phyloP scores from a whole-genome alignment of 176 grass and related monocot species.

The Bromus sterilis region DNA sequence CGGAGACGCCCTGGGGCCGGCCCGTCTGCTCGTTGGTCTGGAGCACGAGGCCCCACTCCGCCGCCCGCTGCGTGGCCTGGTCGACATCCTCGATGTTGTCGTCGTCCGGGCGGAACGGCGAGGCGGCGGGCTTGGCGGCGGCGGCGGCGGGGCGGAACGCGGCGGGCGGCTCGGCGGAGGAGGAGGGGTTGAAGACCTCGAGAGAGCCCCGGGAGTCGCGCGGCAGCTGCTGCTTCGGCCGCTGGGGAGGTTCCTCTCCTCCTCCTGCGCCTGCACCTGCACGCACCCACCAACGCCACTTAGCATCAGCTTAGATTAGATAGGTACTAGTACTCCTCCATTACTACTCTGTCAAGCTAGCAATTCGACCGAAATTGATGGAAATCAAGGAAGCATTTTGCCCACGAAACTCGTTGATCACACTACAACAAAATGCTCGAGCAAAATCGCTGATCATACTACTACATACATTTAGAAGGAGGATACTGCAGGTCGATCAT shows the following conservation, averaged over 20 bases:
- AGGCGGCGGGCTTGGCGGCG: neutral
- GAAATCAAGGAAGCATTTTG: neutral
- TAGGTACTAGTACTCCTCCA: too few relatives aligned
- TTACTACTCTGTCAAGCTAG: neutral
- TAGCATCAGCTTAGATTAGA: neutral
- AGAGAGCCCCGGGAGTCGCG: conserved; percentile 89
- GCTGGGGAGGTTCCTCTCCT: neutral
- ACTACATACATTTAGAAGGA: too few relatives aligned
- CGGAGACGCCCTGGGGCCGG: conserved; percentile 49
- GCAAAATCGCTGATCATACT: neutral
- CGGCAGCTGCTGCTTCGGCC: conserved; percentile 14
- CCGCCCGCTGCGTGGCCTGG: conserved; percentile 52
- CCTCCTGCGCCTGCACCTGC: neutral
- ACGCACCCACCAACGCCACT: neutral
- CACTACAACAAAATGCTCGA: neutral
- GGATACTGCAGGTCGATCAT: neutral
- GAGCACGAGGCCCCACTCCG: conserved; percentile 89
- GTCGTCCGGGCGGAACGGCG: neutral
- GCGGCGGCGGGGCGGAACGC: neutral
- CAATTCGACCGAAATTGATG: neutral
- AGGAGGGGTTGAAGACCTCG: conserved; percentile 72
- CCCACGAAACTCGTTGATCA: neutral
- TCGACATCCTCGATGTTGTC: conserved; percentile 26
- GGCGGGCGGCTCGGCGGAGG: neutral
- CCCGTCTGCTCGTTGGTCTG: conserved; percentile 79